Conservation (phyloP, 2,329 filamentous ascomycete species). For the Aurifilum marmelostoma region DNA sequence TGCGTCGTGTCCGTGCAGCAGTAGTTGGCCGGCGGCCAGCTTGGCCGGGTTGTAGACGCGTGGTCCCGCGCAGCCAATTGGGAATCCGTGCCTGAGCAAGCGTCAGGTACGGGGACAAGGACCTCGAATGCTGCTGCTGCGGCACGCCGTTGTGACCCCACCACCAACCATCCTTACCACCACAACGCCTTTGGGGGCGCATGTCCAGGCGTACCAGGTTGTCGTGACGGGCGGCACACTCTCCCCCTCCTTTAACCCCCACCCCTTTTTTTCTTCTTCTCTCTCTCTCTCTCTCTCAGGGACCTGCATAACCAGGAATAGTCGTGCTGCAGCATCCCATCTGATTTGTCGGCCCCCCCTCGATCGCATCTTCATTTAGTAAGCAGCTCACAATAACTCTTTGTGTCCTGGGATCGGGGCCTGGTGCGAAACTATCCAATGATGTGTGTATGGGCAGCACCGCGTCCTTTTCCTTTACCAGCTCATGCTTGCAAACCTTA, state of each 20-base stretch:
- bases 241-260: no score
- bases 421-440: not conserved
- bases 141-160: conserved; percentile 14
- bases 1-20: conserved; percentile 13
- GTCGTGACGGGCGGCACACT: not conserved
- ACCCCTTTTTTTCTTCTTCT: no score
- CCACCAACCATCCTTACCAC: not conserved
- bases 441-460: no score
- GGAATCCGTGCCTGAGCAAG: conserved; percentile 27
- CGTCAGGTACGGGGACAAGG: conserved; percentile 20
- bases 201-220: no score
- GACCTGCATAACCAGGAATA: not conserved
- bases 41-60: conserved; percentile 17
- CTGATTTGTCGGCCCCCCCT: not conserved
- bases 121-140: not conserved
- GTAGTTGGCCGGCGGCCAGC: not conserved
- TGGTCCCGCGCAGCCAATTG: conserved; percentile 29
- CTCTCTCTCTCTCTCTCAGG: no score
- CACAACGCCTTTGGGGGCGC: conserved; percentile 1
- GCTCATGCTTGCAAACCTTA: conserved; percentile 3
- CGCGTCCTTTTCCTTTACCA: not conserved
- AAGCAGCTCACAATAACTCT: not conserved
- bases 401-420: not conserved
- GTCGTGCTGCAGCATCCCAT: not conserved
- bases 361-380: conserved; percentile 6